Conservation (phyloP, 306 rosid genomes). For the Arachis hypogaea region DNA sequence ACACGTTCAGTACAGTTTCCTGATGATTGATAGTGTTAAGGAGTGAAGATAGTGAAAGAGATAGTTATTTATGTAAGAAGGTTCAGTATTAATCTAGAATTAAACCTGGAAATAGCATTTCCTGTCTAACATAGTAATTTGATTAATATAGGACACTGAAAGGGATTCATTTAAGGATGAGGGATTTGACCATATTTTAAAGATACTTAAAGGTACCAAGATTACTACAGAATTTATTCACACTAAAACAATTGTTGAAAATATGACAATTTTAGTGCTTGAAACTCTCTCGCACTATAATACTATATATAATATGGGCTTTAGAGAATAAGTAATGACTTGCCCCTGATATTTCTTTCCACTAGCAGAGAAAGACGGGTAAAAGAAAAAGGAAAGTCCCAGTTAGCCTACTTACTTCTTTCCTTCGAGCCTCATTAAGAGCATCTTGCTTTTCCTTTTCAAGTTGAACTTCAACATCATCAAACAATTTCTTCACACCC, state of each 20-base stretch:
- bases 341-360: neutral
- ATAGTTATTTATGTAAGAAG: slow-evolving; percentile 1
- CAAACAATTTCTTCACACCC: slow-evolving; percentile 65
- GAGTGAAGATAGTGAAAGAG: neutral
- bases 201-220: slow-evolving; percentile 31
- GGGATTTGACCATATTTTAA: neutral
- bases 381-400: neutral
- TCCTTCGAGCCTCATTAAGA: slow-evolving; percentile 76
- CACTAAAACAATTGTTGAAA: neutral
- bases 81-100: slow-evolving; percentile 13
- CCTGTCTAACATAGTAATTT: neutral
- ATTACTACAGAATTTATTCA: neutral
- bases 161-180: neutral
- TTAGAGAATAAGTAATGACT: slow-evolving; percentile 9
- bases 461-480: slow-evolving; percentile 81
- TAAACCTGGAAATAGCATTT: neutral
- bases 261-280: slow-evolving; percentile 3
- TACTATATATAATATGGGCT: neutral
- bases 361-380: neutral
- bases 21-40: slow-evolving; percentile 18
- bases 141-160: slow-evolving; percentile 10
- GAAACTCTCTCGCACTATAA: slow-evolving; percentile 8
- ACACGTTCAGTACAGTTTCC: slow-evolving; percentile 17
- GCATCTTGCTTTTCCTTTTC: slow-evolving; percentile 91
- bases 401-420: slow-evolving; percentile 64